Base-by-base conservation (phyloP, 805 yeast genomes). In the Hanseniaspora jakobsenii region DNA sequence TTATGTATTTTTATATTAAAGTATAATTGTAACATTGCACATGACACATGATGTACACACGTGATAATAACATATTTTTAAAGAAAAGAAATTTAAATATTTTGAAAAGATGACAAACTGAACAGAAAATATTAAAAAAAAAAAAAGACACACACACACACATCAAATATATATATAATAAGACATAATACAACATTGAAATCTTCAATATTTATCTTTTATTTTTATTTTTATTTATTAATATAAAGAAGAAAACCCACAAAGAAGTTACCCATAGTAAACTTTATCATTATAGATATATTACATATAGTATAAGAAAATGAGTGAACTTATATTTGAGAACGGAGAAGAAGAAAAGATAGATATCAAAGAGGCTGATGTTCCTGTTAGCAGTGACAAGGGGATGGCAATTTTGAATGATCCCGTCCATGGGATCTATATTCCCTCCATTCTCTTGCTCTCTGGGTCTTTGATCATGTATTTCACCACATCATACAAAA, bases 391-490 rank as follows among this genome's bases (percentile, higher is more conserved):
- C 43, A 62, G 13, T 12, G 18, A 27, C 2, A 21, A 42, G 23
- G 46, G 46, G 8, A 42, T 42, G 46, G 46, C 38, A 10, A 27
- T 80, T 36, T 65, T 79, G 48, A 75, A 78, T 55, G 73, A 78
- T 44, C 86, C 87, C 5, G 60, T 81, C 34, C 93, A 82, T 54
- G 85, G 87, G 16, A 72, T 82, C 40, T 75, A 73, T 56, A 81
- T 82, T 51, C 93, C 93, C 5, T 61, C 71, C 21, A 73, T 66
- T 2, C 66, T 82, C 41, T 67, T 81, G 38, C 32, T 78, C 6
- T 66, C 70, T 26, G 93, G 93, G 29, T 69, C 77, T 3, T 58
- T 65, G 18, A 67, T 81, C 52, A 65, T 77, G 47, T 71, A 73
- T 22, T 35, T 35, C 38, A 66, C 59, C 49, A 64, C 65, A 37